Percentiles rank a stretch among this genome's conserved stretches.
Conservation (phyloP, 805 yeast genomes). For the Starmerella floris region DNA sequence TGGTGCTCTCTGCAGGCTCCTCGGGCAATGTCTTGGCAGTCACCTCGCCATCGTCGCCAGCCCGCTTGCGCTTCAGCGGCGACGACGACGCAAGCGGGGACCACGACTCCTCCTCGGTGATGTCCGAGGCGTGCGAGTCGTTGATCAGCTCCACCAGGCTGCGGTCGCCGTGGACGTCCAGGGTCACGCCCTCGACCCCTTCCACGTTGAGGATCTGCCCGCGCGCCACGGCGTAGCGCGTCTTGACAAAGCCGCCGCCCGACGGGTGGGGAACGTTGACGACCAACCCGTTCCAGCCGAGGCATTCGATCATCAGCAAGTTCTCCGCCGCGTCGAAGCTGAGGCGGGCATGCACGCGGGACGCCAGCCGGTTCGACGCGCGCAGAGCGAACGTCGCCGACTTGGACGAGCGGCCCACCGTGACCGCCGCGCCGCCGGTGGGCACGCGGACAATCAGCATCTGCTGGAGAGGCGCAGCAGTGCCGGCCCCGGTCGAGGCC, state of each 20-base stretch:
- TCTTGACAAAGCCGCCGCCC: constrained; percentile 15
- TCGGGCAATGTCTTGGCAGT: no score
- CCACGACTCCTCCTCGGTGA: constrained; percentile 28
- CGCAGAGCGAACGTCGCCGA: constrained; percentile 39
- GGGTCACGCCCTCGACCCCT: constrained; percentile 41
- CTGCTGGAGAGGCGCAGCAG: constrained; percentile 7
- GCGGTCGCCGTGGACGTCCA: constrained; percentile 61
- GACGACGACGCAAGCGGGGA: constrained; percentile 5
- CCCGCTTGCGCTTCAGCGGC: background rate
- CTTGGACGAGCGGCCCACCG: constrained; percentile 58
- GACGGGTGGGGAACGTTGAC: constrained; percentile 44
- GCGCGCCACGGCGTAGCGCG: constrained; percentile 40
- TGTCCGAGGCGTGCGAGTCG: constrained; percentile 34
- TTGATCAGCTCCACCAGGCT: constrained; percentile 38
- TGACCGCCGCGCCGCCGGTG: constrained; percentile 24
- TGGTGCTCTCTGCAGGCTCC: background rate
- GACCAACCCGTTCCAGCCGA: constrained; percentile 71
- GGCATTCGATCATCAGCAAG: constrained; percentile 46
- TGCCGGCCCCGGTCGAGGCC: background rate
- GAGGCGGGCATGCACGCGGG: constrained; percentile 51
- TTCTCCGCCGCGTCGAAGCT: constrained; percentile 32
- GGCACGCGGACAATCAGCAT: constrained; percentile 15
- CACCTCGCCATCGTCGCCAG: background rate
- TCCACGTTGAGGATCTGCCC: constrained; percentile 58
- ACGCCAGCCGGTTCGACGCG: constrained; percentile 42